Base-by-base conservation (phyloP, 352 stramenopile genomes). In the Phytophthora meadii region DNA sequence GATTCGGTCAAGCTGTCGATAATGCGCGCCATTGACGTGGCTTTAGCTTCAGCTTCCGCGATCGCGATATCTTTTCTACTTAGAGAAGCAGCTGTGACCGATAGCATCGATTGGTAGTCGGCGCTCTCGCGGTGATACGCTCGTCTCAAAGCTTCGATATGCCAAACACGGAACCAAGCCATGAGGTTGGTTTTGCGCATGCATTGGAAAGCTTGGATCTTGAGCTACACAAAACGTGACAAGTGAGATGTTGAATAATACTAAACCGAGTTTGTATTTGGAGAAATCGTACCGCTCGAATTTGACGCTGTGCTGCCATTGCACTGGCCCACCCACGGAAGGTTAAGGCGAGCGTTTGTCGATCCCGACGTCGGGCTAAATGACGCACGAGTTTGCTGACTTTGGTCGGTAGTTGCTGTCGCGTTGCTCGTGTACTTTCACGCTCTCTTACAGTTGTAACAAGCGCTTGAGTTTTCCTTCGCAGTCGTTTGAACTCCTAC, bases 101-200 rank as follows among this genome's bases (percentile, higher is more conserved):
- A 92, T 17, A 92, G 61, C 82, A 92, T 92, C n/a, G 81, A 78
- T 68, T 94, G 84, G 62, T 92, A 92, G 48, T 94, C 86, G 34
- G 76, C 68, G 30, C 81, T 93, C 57, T 93, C 84, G 8, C 84
- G 81, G 59, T 92, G 86, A 66, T 93, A 93, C 1, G 82, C 84
- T 37, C 76, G 65, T 3, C 83, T 68, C 28, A 94, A 50, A 1
- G 86, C 84, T 68, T 92, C 84, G 28, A 93, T 74, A 1, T 84
- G 75, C 86, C 86, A 94, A 1, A 86, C 76, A 6, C 81, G 82
- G 48, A 94, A 94, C 41, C 87, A 68, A 17, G 81, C 61, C 37
- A 70, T 87, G 36, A 92, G 24, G 41, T 80, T 90, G 24, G 73
- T 76, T 61, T 79, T 82, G 14, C 78, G 72, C 24, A 72, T 72